Evolutionary conservation across 2,329 filamentous ascomycete species (phyloP), one percentile per base, ranked within the genome.

Genomic region (Fusarium sp.): DNA sequence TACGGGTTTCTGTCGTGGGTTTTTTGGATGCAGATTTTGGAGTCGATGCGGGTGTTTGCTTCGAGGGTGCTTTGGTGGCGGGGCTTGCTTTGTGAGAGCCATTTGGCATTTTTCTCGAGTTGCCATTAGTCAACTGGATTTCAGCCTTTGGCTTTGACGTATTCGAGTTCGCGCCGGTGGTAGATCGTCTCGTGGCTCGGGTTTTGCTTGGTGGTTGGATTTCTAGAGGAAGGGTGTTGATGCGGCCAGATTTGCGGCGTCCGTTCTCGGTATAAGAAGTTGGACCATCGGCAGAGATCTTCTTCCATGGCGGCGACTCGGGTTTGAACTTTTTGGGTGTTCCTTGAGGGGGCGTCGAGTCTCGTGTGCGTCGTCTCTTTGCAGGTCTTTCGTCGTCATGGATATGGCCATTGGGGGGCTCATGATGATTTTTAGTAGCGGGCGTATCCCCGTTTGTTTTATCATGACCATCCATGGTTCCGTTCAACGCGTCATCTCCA

Each of bases 241-340:
- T 88, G 64, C 90, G 86, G 40, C 88, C 88, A 22, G 90, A 92
- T 75, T 90, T 91, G 63, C 90, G 86, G 68, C 86, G 86, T 49
- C 92, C 93, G 87, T 86, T 92, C 81, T 86, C 88, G 45, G 92
- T 87, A 77, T 97, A 95, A 1, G 92, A 92, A 5, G 95, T 96
- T 22, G 96, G 96, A 0, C 96, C 96, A 28, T 97, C 92, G 40
- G 92, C 93, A 62, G 87, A 87, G 67, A 92, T 87, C 75, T 90
- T 93, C 83, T 96, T 98, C 96, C 96, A 99, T 22, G 96, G 96
- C 70, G 96, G 96, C 68, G 95, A 98, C 63, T 87, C 85, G 54
- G 83, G 82, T 57, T 81, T 82, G 1, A 68, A 63, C 62, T 81
- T 90, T 84, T 62, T 71, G 9, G 63, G 54, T 14, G 74, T 60